Evolutionary conservation across 495 filamentous ascomycete genomes (phyloP).

Genomic region (Hyphodiscus hymeniophilus): DNA sequence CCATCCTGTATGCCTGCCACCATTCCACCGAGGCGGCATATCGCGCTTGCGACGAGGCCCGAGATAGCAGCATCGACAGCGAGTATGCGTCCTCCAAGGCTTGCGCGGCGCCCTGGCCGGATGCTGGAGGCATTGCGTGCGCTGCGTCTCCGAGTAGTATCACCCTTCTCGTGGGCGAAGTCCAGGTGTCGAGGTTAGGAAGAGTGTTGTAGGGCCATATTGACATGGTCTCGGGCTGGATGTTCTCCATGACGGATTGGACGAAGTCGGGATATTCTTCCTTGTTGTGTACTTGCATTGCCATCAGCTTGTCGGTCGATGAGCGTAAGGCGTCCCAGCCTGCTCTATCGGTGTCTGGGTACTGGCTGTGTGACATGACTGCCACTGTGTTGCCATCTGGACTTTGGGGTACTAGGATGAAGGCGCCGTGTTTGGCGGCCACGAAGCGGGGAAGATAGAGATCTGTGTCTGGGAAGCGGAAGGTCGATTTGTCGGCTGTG

Average conservation of each 20-base stretch:
- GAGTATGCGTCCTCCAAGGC: slow-evolving; percentile 27
- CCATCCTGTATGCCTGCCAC: background rate
- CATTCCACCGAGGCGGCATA: background rate
- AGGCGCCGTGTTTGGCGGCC: slow-evolving; percentile 28
- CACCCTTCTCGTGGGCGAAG: background rate
- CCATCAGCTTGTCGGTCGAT: background rate
- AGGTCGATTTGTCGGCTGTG: background rate
- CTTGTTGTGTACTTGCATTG: background rate
- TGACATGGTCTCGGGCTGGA: background rate
- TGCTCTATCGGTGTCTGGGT: background rate
- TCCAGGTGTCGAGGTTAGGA: slow-evolving; percentile 1
- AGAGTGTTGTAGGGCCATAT: slow-evolving; percentile 2
- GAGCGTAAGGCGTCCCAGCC: background rate
- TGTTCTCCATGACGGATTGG: background rate
- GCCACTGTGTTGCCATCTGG: slow-evolving; percentile 30
- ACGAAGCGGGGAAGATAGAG: slow-evolving; percentile 28
- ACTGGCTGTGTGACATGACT: slow-evolving; percentile 25
- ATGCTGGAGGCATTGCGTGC: slow-evolving; percentile 34
- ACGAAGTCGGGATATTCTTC: background rate
- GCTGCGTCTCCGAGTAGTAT: slow-evolving; percentile 29
- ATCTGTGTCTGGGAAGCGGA: slow-evolving; percentile 14
- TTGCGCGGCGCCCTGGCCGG: slow-evolving; percentile 28
- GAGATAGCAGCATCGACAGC: slow-evolving; percentile 15
- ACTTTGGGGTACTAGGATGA: slow-evolving; percentile 35
- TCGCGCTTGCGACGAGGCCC: background rate